Percentiles rank a stretch among this genome's conserved stretches.
Evolutionary conservation across 139 green algal genomes (phyloP).

Genomic region (Penium margaritaceum): DNA sequence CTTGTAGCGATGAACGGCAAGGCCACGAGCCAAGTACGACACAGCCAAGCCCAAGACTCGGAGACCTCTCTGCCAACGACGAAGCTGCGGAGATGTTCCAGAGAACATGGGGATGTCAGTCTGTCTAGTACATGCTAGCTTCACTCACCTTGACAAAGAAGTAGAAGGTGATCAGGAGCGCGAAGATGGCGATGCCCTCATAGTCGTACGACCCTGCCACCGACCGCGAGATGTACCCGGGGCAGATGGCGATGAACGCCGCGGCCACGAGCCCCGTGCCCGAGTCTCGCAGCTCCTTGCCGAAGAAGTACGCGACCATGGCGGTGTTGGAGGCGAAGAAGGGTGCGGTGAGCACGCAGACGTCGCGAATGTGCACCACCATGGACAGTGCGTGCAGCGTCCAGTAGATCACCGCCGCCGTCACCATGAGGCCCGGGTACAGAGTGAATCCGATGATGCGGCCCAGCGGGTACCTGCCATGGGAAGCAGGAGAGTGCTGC

Average conservation of each 20-base stretch:
- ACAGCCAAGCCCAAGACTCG: too few relatives aligned
- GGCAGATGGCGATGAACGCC: constrained; percentile 56
- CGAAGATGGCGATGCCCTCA: constrained; percentile 86
- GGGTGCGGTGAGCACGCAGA: constrained; percentile 59
- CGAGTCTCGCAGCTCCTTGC: constrained; percentile 52
- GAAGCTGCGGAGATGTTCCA: too few relatives aligned
- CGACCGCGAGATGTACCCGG: constrained; percentile 64
- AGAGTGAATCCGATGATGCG: constrained; percentile 67
- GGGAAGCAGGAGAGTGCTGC: too few relatives aligned
- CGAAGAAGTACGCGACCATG: constrained; percentile 61
- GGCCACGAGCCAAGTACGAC: too few relatives aligned
- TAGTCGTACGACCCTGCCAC: constrained; percentile 66
- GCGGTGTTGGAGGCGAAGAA: constrained; percentile 57
- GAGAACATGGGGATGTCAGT: too few relatives aligned
- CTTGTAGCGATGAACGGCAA: too few relatives aligned
- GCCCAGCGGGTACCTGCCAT: constrained; percentile 68
- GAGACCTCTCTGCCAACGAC: too few relatives aligned
- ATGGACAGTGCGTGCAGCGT: constrained; percentile 58
- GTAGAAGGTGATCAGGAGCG: constrained; percentile 64
- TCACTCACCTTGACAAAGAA: constrained; percentile 55
- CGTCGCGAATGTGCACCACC: constrained; percentile 51
- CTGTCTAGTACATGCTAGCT: too few relatives aligned
- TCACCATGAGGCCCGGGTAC: constrained; percentile 68
- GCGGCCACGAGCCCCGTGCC: constrained; percentile 52
- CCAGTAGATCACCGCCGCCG: constrained; percentile 49